Evolutionary conservation across 2,329 filamentous ascomycete species (phyloP).

Genomic region (Rhinocladiella similis): DNA sequence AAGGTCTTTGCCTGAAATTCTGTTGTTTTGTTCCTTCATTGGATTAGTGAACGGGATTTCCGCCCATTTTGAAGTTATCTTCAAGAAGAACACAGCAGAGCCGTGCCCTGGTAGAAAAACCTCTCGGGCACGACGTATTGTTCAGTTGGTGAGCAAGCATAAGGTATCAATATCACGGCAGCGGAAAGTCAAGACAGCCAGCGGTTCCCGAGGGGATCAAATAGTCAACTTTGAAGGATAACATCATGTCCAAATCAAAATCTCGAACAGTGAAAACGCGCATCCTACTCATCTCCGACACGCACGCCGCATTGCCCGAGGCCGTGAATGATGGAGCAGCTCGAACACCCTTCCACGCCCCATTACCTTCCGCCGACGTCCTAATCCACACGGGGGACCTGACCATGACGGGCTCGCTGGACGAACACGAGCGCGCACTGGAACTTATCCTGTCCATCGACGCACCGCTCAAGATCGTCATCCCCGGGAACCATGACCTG

Average conservation of each 20-base stretch:
- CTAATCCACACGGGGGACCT: slow-evolving; percentile 61
- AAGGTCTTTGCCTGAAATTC: no score
- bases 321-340: background rate
- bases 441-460: slow-evolving; percentile 49
- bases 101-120: no score
- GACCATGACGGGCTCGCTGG: slow-evolving; percentile 50
- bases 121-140: no score
- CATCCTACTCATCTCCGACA: slow-evolving; percentile 28
- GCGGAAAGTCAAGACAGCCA: background rate
- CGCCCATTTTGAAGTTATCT: no score
- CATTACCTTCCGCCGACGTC: slow-evolving; percentile 54
- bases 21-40: no score
- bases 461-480: slow-evolving; percentile 61
- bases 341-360: slow-evolving; percentile 33
- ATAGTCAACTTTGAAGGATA: no score
- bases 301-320: slow-evolving; percentile 18
- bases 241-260: no score
- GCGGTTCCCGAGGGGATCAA: no score
- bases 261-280: slow-evolving; percentile 19
- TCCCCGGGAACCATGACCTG: slow-evolving; percentile 64
- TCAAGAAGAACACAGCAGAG: no score
- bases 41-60: no score
- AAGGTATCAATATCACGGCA: no score
- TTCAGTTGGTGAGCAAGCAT: no score
- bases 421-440: slow-evolving; percentile 51